Percentiles rank a stretch among this genome's conserved stretches.
Conservation (phyloP, 768 basidiomycete genomes). For the Phlebiopsis gigantea region DNA sequence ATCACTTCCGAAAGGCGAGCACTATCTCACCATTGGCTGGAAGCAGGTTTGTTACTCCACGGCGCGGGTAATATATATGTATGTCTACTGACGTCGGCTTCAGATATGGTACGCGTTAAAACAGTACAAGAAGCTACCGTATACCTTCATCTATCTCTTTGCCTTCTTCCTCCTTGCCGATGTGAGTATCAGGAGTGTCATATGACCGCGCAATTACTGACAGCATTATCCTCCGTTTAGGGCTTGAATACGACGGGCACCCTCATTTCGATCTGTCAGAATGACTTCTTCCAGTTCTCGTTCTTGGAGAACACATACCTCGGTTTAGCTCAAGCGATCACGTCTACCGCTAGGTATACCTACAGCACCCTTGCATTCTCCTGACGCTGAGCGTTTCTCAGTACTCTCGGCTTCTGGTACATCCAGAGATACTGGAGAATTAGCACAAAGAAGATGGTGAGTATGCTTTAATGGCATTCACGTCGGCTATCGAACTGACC, state of each 20-base stretch:
- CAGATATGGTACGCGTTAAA: slow-evolving; percentile 75
- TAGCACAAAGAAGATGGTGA: slow-evolving; percentile 75
- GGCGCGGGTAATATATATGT: too few relatives aligned
- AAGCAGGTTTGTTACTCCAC: slow-evolving; percentile 51
- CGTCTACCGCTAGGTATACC: slow-evolving; percentile 45
- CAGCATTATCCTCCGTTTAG: slow-evolving; percentile 30
- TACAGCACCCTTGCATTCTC: background rate
- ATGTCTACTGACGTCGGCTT: background rate
- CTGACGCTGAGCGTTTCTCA: slow-evolving; percentile 15
- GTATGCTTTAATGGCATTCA: slow-evolving; percentile 4
- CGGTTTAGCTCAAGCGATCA: slow-evolving; percentile 69
- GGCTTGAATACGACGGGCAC: slow-evolving; percentile 79
- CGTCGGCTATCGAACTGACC: background rate
- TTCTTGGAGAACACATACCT: slow-evolving; percentile 80
- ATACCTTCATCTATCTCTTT: slow-evolving; percentile 78
- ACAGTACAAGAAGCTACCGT: slow-evolving; percentile 72
- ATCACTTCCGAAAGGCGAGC: slow-evolving; percentile 68
- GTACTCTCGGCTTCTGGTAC: slow-evolving; percentile 79
- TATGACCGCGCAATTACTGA: background rate
- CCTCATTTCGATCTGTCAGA: slow-evolving; percentile 71
- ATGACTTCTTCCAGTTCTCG: slow-evolving; percentile 75
- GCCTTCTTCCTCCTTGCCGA: slow-evolving; percentile 77
- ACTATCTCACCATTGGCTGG: slow-evolving; percentile 80
- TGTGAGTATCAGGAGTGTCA: slow-evolving; percentile 34
- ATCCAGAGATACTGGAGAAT: slow-evolving; percentile 78